Conservation (phyloP, 2,329 filamentous ascomycete species). For the Mollisiaceae sp. region DNA sequence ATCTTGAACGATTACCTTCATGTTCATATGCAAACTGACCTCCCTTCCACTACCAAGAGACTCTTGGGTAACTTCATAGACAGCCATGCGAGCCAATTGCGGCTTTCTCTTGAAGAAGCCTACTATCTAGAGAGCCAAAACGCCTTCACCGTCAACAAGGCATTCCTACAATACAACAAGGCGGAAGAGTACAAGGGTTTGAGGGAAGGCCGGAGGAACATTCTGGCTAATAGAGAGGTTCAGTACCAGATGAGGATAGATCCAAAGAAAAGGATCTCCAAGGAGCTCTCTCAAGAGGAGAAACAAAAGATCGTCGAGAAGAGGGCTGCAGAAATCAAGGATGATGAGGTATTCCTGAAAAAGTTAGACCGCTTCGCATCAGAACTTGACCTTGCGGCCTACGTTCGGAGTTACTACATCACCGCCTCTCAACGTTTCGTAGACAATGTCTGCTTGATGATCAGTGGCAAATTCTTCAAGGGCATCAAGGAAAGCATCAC, state of each 20-base stretch:
- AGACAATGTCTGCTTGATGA: slow-evolving; percentile 48
- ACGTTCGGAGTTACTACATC: slow-evolving; percentile 72
- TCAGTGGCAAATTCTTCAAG: slow-evolving; percentile 15
- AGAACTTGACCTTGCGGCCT: slow-evolving; percentile 67
- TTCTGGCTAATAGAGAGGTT: too few species aligned
- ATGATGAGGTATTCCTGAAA: neutral
- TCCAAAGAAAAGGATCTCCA: slow-evolving; percentile 14
- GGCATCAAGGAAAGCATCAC: slow-evolving; percentile 12
- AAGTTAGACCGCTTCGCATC: slow-evolving; percentile 58
- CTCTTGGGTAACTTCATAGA: slow-evolving; percentile 16
- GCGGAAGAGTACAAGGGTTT: too few species aligned
- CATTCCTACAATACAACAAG: neutral
- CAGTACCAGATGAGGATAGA: neutral
- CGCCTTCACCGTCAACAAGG: slow-evolving; percentile 20
- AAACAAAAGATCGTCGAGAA: too few species aligned
- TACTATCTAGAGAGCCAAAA: slow-evolving; percentile 16
- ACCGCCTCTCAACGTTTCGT: slow-evolving; percentile 68
- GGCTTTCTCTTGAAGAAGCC: slow-evolving; percentile 5
- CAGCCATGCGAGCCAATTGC: slow-evolving; percentile 6
- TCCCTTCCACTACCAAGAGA: slow-evolving; percentile 13
- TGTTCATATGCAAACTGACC: slow-evolving; percentile 21
- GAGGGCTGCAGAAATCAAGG: slow-evolving; percentile 1
- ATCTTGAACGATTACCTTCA: slow-evolving; percentile 15
- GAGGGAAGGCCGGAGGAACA: too few species aligned
- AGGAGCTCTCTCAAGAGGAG: slow-evolving; percentile 44